Conservation (phyloP, 1,139 yeast species). For the Yamadazyma blattariae region DNA sequence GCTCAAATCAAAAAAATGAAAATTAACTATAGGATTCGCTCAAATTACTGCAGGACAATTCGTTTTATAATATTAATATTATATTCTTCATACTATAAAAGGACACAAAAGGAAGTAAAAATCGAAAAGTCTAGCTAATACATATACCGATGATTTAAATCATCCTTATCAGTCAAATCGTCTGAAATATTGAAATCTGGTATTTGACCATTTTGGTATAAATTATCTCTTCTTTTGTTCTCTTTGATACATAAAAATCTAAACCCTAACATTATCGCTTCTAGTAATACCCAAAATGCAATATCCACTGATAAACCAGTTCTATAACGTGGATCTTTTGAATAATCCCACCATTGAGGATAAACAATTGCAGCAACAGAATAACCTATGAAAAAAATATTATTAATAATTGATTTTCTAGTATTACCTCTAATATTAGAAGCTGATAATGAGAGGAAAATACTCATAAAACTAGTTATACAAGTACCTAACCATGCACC, state of each 20-base stretch:
- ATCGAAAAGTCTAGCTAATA: conserved; percentile 16
- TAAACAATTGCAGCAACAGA: conserved; percentile 12
- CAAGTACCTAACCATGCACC: conserved; percentile 18
- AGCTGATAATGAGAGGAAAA: conserved; percentile 10
- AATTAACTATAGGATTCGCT: no score
- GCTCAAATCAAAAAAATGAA: no score
- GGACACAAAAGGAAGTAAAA: no score
- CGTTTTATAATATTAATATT: no score
- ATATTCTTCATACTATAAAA: no score
- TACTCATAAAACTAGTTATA: conserved; percentile 10
- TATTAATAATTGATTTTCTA: conserved; percentile 17
- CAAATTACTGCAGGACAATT: no score
- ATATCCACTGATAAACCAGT: conserved; percentile 11
- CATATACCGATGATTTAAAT: conserved; percentile 18
- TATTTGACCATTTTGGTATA: conserved; percentile 11
- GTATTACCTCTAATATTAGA: conserved; percentile 22
- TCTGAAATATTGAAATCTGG: conserved; percentile 11
- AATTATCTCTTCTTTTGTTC: conserved; percentile 8
- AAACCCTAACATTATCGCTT: conserved; percentile 4
- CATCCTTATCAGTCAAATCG: conserved; percentile 20
- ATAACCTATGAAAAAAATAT: conserved; percentile 15
- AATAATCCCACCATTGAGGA: conserved; percentile 15
- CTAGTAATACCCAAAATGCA: conserved; percentile 10
- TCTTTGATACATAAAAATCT: conserved; percentile 8
- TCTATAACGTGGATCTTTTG: conserved; percentile 13